Evolutionary conservation across 2,329 filamentous ascomycete genomes (phyloP), one percentile per base, ranked within the genome.

Genomic region (Ophiocordyceps camponoti-floridani): DNA sequence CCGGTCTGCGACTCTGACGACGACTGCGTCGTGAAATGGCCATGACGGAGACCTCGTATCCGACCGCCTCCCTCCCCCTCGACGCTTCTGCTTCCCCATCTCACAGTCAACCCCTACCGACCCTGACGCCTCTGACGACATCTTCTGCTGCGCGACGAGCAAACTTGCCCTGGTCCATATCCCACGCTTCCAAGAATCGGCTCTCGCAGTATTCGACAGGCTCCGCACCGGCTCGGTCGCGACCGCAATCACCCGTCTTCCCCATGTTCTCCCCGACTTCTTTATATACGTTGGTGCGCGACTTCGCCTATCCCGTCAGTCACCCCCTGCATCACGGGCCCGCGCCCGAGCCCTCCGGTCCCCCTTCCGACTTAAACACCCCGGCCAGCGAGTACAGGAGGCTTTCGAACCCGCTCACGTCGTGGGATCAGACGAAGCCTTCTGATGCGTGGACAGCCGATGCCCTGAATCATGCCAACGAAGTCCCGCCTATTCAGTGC

Each of bases 291-390:
- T 70, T 85, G 41, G 88, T 98, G 51, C 82, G 91, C 56, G 91
- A 98, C 69, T 98, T 96, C 65, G 91, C 91, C 52, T 98, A 96
- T 59, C 78, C 85, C 30, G 59, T 75, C 26, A 72, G 73, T 45
- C 84, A 96, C 61, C 87, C 85, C 40, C 72, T 95, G 62, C 91
- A 96, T 67, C 94, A 94, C 69, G 91, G 91, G 1, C 84, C 89
- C n/a, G 80, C 85, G 14, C 81, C 82, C 35, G 82, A 87, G 53
- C 70, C 77, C 26, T 79, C 77, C 44, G 65, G 69, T 44, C 76
- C 78, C n/a, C 70, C 77, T 9, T 93, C 87, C 1, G 82, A 80
- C 46, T 72, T 83, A 52, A 88, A 82, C n/a, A 94, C 88, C 0
- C 87, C 89, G 10, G 79, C 75, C 14, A 91, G 84, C 61, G 85